A percentile compares a stretch with the other conserved stretches of the same genome.
phyloP scores from a whole-genome alignment of 2,329 filamentous ascomycete species.

The Talaromyces atroroseus region DNA sequence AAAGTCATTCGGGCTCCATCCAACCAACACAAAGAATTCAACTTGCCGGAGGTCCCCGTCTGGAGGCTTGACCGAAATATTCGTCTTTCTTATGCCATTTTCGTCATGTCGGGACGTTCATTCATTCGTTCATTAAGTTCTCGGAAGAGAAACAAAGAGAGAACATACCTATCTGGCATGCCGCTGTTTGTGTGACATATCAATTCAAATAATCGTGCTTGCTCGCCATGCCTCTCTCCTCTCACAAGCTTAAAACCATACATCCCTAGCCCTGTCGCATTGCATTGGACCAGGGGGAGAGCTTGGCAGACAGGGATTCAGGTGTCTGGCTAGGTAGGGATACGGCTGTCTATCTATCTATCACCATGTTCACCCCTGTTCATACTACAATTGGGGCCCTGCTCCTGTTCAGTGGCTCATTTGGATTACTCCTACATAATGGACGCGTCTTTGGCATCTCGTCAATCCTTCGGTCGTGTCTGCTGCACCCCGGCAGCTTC shows the following conservation, averaged over 20 bases:
- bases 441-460: slow-evolving; percentile 49
- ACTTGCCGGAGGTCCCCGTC: slow-evolving; percentile 1
- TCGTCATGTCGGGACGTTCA: not conserved
- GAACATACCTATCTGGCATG: too few relatives aligned
- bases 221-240: too few relatives aligned
- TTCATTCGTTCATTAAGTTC: too few relatives aligned
- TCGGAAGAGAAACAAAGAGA: not conserved
- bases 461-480: slow-evolving; percentile 39
- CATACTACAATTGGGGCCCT: slow-evolving; percentile 48
- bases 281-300: not conserved
- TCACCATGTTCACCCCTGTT: slow-evolving; percentile 48
- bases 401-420: slow-evolving; percentile 47
- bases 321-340: not conserved
- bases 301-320: not conserved
- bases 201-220: not conserved
- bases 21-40: not conserved
- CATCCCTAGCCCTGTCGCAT: not conserved
- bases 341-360: not conserved
- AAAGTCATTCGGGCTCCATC: slow-evolving; percentile 4
- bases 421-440: slow-evolving; percentile 47
- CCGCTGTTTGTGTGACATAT: not conserved
- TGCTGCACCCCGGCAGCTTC: slow-evolving; percentile 31
- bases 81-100: not conserved
- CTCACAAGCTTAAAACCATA: not conserved
- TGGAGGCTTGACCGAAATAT: not conserved